Conservation (phyloP, 2,329 filamentous ascomycete species). For the Sarocladium oryzae region DNA sequence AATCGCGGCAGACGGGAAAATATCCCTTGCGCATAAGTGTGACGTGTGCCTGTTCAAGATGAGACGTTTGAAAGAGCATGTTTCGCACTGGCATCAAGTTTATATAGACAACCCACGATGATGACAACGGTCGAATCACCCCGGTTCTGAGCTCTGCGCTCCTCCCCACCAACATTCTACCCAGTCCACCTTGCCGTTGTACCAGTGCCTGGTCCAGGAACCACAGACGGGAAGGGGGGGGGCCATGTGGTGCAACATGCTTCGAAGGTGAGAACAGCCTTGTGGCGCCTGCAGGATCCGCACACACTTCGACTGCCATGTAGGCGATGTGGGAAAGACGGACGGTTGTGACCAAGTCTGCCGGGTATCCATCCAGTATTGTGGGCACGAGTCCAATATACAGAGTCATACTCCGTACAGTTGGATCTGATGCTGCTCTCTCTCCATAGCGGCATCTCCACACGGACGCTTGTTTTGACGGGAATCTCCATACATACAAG, state of each 20-base stretch:
- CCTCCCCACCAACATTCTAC: conserved; percentile 1
- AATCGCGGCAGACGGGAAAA: background rate
- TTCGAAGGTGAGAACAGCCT: background rate
- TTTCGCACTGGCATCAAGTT: background rate
- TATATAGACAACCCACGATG: background rate
- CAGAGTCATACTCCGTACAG: too few relatives aligned
- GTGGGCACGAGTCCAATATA: too few relatives aligned
- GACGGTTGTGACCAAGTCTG: background rate
- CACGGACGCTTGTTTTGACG: background rate
- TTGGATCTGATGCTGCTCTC: background rate
- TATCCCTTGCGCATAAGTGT: background rate
- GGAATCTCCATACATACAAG: background rate
- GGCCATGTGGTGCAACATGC: conserved; percentile 1
- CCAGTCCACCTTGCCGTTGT: background rate
- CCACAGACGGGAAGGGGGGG: background rate
- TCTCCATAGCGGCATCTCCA: conserved; percentile 4
- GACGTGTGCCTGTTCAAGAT: conserved; percentile 1
- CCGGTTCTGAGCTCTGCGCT: background rate
- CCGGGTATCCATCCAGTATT: too few relatives aligned
- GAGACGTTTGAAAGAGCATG: conserved; percentile 3
- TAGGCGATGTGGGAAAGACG: too few relatives aligned
- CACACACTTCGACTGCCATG: background rate
- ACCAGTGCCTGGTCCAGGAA: background rate
- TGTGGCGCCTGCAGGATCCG: conserved; percentile 6
- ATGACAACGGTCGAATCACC: background rate